A percentile compares a stretch with the other conserved stretches of the same genome.
phyloP scores from a whole-genome alignment of 2,329 filamentous ascomycete genomes.

The Nothophaeocryptopus gaeumannii region DNA sequence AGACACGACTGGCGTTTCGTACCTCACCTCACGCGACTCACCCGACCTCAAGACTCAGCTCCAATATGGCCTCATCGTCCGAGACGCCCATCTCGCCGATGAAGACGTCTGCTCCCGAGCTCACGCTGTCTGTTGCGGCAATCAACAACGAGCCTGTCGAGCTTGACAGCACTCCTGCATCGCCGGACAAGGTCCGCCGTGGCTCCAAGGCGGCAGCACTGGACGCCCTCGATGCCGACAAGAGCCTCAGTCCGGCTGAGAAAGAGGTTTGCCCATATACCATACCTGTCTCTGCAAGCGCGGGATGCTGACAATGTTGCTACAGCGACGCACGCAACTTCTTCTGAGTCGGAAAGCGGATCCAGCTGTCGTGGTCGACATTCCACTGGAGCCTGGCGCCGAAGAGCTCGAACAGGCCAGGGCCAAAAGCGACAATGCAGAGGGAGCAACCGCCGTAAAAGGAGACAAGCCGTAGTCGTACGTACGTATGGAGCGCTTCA shows the following conservation, averaged over 20 bases:
- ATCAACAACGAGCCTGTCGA: constrained; percentile 47
- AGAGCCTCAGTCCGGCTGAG: constrained; percentile 25
- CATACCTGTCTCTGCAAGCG: background rate
- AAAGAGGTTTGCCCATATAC: constrained; percentile 18
- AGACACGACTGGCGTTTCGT: too few species aligned
- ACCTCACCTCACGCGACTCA: too few species aligned
- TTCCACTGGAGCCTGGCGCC: constrained; percentile 43
- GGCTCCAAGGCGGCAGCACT: constrained; percentile 19
- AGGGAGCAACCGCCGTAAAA: background rate
- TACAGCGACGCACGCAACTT: constrained; percentile 32
- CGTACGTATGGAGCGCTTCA: too few species aligned
- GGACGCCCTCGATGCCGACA: constrained; percentile 17
- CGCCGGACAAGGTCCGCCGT: constrained; percentile 24
- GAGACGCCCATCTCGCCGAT: constrained; percentile 31
- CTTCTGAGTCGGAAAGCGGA: constrained; percentile 40
- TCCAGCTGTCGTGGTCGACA: constrained; percentile 46
- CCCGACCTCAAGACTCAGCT: too few species aligned
- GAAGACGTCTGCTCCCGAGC: constrained; percentile 26
- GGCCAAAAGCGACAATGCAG: constrained; percentile 3
- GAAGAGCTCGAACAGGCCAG: constrained; percentile 42
- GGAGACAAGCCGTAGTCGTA: too few species aligned
- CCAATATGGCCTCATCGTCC: constrained; percentile 14
- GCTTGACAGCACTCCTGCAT: constrained; percentile 40
- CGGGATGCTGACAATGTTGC: background rate
- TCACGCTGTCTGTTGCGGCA: constrained; percentile 39